phyloP scores from a whole-genome alignment of 352 stramenopile species.

The Phytophthora syringae region DNA sequence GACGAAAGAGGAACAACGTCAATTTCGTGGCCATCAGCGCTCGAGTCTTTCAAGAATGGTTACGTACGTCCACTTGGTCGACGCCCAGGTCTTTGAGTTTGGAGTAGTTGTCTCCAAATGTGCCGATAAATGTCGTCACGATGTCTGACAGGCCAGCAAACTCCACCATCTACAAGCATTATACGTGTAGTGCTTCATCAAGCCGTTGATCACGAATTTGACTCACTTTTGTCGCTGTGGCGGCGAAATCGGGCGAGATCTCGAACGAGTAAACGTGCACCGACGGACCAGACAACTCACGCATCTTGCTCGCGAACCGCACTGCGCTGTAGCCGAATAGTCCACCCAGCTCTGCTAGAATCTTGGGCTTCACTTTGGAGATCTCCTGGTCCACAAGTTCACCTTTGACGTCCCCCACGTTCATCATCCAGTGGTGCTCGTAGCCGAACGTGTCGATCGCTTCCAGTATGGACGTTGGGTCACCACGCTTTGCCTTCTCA shows the following conservation, averaged over 20 bases:
- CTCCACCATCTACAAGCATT: constrained; percentile 30
- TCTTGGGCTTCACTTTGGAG: constrained; percentile 34
- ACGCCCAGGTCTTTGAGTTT: constrained; percentile 36
- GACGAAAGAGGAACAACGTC: neutral
- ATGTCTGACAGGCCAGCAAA: constrained; percentile 38
- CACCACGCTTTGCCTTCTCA: constrained; percentile 30
- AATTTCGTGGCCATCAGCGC: too few species aligned
- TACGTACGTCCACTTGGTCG: constrained; percentile 39
- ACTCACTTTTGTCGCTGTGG: constrained; percentile 40
- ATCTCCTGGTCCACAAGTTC: constrained; percentile 46
- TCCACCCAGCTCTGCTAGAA: constrained; percentile 51
- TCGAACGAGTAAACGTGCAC: constrained; percentile 58
- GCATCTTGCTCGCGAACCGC: constrained; percentile 44
- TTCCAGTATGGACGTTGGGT: constrained; percentile 40
- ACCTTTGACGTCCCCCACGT: constrained; percentile 51
- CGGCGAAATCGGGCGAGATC: constrained; percentile 39
- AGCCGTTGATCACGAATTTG: neutral
- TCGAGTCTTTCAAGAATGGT: neutral
- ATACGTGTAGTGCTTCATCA: neutral
- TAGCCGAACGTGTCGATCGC: constrained; percentile 49
- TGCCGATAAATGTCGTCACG: constrained; percentile 45
- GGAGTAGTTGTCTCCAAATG: constrained; percentile 35
- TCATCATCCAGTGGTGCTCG: constrained; percentile 49
- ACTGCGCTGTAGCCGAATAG: constrained; percentile 54
- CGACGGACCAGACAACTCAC: constrained; percentile 23